phyloP scores from a whole-genome alignment of 2,329 filamentous ascomycete species.

The Grosmannia huntii region DNA sequence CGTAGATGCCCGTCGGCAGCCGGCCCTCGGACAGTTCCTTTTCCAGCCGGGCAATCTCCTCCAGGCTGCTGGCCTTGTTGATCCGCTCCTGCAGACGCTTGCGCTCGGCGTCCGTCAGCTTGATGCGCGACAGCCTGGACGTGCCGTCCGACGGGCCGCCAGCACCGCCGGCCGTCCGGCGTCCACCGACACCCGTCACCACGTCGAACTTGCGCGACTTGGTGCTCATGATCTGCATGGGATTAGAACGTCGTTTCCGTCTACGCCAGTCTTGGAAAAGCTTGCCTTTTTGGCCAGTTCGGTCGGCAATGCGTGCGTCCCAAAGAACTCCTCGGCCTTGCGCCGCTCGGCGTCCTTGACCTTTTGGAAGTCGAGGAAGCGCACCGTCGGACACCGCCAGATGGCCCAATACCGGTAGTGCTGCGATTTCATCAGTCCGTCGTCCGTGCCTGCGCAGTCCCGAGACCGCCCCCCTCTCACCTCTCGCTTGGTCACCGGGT shows the following conservation, averaged over 20 bases:
- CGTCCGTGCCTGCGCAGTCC: neutral
- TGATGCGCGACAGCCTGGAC: slow-evolving; percentile 61
- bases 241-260: too few species aligned
- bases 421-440: slow-evolving; percentile 28
- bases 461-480: slow-evolving; percentile 35
- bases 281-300: slow-evolving; percentile 60
- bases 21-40: slow-evolving; percentile 84
- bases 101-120: slow-evolving; percentile 80
- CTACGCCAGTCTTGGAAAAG: too few species aligned
- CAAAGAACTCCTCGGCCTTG: slow-evolving; percentile 70
- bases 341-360: slow-evolving; percentile 76
- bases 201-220: slow-evolving; percentile 67
- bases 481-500: slow-evolving; percentile 86
- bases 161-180: slow-evolving; percentile 22
- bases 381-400: slow-evolving; percentile 71
- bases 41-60: slow-evolving; percentile 82
- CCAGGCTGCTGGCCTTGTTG: slow-evolving; percentile 73
- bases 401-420: slow-evolving; percentile 88
- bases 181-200: slow-evolving; percentile 13
- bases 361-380: slow-evolving; percentile 87
- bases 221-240: slow-evolving; percentile 58
- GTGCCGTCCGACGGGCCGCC: slow-evolving; percentile 9
- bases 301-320: slow-evolving; percentile 63
- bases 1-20: slow-evolving; percentile 57
- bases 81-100: slow-evolving; percentile 78